These are phyloP conservation scores for Trypanosoma vivax DNA, from an alignment of 208 protist genomes.

Conservation along the genomic window DNA sequence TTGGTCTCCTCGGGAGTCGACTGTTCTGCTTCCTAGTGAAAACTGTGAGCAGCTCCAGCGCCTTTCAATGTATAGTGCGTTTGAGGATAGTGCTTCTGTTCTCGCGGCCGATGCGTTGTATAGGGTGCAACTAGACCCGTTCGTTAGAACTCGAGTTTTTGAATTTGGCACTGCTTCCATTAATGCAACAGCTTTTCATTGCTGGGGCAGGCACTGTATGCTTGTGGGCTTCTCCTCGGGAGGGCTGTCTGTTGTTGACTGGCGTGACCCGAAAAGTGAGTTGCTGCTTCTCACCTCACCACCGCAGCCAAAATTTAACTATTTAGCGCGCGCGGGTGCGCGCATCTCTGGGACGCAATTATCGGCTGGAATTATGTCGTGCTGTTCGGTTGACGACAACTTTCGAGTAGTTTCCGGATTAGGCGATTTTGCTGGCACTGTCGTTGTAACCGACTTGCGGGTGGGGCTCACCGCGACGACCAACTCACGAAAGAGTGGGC, in stretches of 20 bases:
- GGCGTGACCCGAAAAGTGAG: conserved; percentile 30
- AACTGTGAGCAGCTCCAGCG: conserved; percentile 6
- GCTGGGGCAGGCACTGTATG: conserved; percentile 37
- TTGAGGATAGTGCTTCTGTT: conserved; percentile 3
- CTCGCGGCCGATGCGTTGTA: conserved; percentile 13
- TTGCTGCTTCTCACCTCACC: conserved; percentile 4
- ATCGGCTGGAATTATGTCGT: conserved; percentile 50
- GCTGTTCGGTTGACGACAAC: conserved; percentile 39
- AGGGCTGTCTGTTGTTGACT: conserved; percentile 50
- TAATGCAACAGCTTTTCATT: conserved; percentile 45
- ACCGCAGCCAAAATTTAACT: neutral
- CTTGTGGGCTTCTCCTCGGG: conserved; percentile 65
- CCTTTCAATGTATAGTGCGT: conserved; percentile 5
- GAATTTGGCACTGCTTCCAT: conserved; percentile 13
- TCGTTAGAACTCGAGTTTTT: neutral
- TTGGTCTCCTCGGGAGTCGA: conserved; percentile 1
- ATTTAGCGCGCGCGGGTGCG: neutral
- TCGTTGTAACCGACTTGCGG: conserved; percentile 59
- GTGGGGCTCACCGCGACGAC: conserved; percentile 6
- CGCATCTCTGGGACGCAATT: neutral
- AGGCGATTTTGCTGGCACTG: conserved; percentile 37
- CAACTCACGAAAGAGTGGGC: conserved; percentile 4
- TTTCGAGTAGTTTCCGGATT: conserved; percentile 65
- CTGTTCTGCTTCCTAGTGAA: conserved; percentile 2
- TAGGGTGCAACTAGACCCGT: conserved; percentile 12